Conservation (phyloP, 1,284 basidiomycete species). For the Pseudozyma tsukubaensis region DNA sequence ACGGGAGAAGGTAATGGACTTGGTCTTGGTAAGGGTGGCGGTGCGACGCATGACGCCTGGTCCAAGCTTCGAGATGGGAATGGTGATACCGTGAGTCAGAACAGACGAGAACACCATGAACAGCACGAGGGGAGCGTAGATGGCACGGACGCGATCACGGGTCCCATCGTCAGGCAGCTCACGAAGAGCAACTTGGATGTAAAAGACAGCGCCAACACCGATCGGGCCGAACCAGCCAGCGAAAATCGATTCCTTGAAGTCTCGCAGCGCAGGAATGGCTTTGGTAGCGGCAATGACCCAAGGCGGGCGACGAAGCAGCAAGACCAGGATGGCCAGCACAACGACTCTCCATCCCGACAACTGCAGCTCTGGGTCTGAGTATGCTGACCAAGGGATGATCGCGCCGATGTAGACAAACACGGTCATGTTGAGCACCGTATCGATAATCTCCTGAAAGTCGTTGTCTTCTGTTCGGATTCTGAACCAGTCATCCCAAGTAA, state of each 20-base stretch:
- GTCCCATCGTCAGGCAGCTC: slow-evolving; percentile 70
- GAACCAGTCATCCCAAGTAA: slow-evolving; percentile 71
- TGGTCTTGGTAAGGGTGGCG: slow-evolving; percentile 42
- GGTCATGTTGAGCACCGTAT: slow-evolving; percentile 71
- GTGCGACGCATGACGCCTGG: slow-evolving; percentile 57
- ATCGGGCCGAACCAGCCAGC: slow-evolving; percentile 68
- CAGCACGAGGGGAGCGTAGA: slow-evolving; percentile 72
- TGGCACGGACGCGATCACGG: slow-evolving; percentile 67
- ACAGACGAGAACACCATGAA: slow-evolving; percentile 72
- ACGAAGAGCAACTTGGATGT: slow-evolving; percentile 71
- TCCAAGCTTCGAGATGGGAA: slow-evolving; percentile 64
- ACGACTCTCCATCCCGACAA: slow-evolving; percentile 64
- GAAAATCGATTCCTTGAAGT: slow-evolving; percentile 61
- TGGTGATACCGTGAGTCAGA: slow-evolving; percentile 70
- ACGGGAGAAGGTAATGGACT: slow-evolving; percentile 39
- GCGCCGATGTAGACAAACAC: slow-evolving; percentile 70
- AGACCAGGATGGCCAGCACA: slow-evolving; percentile 57
- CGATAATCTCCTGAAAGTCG: slow-evolving; percentile 74
- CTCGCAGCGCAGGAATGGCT: slow-evolving; percentile 59
- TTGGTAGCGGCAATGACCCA: slow-evolving; percentile 60
- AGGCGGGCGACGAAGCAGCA: slow-evolving; percentile 62
- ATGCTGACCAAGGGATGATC: slow-evolving; percentile 67
- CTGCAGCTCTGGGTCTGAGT: slow-evolving; percentile 43
- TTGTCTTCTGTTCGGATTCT: slow-evolving; percentile 72
- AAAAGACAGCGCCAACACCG: slow-evolving; percentile 71